Conservation (phyloP, 2,329 filamentous ascomycete genomes). For the Trichoderma breve region DNA sequence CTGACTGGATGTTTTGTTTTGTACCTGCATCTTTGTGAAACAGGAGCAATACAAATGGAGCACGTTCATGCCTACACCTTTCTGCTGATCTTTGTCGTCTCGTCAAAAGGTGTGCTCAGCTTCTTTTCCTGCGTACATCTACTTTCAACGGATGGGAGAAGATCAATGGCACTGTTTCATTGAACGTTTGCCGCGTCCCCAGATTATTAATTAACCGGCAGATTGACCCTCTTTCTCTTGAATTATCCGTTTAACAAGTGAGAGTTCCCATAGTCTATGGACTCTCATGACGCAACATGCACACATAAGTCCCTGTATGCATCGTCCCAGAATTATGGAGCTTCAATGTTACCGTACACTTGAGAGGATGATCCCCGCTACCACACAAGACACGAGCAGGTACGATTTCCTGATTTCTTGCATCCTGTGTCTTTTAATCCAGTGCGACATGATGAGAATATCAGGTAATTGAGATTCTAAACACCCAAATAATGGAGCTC, state of each 20-base stretch:
- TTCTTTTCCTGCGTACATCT: not conserved
- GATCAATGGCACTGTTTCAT: not conserved
- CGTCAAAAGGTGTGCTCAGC: not conserved
- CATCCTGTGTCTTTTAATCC: not conserved
- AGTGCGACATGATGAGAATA: not conserved
- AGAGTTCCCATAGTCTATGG: not conserved
- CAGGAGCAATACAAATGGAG: not conserved
- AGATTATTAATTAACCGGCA: not conserved
- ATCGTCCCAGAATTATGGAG: not conserved
- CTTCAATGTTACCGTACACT: not conserved
- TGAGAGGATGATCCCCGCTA: not conserved
- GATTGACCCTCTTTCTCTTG: not conserved
- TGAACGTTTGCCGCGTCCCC: not conserved
- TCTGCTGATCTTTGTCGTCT: not conserved
- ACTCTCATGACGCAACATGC: not conserved
- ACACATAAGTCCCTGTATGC: not conserved
- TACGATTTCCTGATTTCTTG: not conserved
- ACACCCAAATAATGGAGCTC: not conserved
- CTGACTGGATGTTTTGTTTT: not conserved
- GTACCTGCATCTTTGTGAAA: constrained; percentile 3
- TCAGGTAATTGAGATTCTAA: not conserved
- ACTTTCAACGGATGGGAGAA: not conserved
- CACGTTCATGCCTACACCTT: not conserved
- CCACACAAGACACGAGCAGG: not conserved
- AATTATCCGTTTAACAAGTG: not conserved